phyloP scores from a whole-genome alignment of 2,329 filamentous ascomycete species.

The Plenodomus lindquistii region DNA sequence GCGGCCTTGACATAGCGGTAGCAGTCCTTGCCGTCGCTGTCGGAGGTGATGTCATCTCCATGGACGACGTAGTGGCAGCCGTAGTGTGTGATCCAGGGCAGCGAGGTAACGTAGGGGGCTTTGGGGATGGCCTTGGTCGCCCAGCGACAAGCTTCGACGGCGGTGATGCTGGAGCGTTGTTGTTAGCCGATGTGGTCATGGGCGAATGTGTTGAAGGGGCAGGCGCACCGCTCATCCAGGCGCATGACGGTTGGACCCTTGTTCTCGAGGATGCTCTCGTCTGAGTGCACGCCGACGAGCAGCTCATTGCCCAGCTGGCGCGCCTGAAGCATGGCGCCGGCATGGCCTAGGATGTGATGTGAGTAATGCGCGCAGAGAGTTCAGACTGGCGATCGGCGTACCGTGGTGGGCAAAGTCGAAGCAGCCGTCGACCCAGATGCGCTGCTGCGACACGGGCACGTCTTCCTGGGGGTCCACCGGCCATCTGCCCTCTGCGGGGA shows the following conservation, averaged over 20 bases:
- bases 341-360: constrained; percentile 68
- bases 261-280: constrained; percentile 93
- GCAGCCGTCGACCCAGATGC: constrained; percentile 98
- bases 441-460: constrained; percentile 62
- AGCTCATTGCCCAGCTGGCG: constrained; percentile 88
- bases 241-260: constrained; percentile 99
- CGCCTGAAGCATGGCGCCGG: constrained; percentile 94
- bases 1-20: constrained; percentile 97
- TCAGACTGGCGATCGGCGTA: constrained; percentile 39
- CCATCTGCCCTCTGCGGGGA: constrained; percentile 62
- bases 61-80: constrained; percentile 96
- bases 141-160: constrained; percentile 95
- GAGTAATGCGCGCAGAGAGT: not conserved
- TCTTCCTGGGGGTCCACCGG: constrained; percentile 68
- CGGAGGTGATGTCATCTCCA: constrained; percentile 95
- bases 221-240: constrained; percentile 73
- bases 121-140: constrained; percentile 79
- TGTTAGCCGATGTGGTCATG: constrained; percentile 20
- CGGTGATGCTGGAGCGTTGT: constrained; percentile 65
- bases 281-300: constrained; percentile 90
- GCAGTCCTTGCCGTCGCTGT: constrained; percentile 91
- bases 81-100: constrained; percentile 93
- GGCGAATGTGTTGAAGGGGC: constrained; percentile 3
- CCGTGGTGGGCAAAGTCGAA: constrained; percentile 99
- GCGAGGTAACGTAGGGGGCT: constrained; percentile 91